A percentile compares a stretch with the other conserved stretches of the same genome.
Conservation (phyloP, 164 flowering plant species). For the Taxillus chinensis region DNA sequence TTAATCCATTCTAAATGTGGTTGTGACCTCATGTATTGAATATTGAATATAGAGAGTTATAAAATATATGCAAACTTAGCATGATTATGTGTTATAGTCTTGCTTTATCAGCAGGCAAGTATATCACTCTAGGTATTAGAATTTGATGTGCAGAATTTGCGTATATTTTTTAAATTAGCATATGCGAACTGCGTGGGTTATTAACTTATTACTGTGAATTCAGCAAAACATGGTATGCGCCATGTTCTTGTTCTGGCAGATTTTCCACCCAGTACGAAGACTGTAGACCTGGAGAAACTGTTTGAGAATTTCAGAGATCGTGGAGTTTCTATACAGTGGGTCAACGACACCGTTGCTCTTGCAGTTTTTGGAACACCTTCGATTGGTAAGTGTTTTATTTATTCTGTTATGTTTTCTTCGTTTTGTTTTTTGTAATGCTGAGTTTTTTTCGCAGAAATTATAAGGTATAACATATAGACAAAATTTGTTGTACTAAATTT, state of each 20-base stretch:
- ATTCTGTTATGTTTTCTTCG: not conserved
- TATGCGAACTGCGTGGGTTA: no score
- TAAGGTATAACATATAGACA: no score
- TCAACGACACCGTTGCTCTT: slow-evolving; percentile 86
- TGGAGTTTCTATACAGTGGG: slow-evolving; percentile 79
- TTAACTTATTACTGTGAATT: slow-evolving; percentile 13
- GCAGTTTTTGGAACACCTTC: slow-evolving; percentile 76
- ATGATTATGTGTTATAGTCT: no score
- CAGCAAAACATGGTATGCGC: slow-evolving; percentile 61
- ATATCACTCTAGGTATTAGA: no score
- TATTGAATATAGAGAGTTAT: no score
- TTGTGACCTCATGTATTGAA: no score
- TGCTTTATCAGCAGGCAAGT: no score
- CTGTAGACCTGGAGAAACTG: slow-evolving; percentile 70
- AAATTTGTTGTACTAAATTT: no score
- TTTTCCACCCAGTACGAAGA: slow-evolving; percentile 63
- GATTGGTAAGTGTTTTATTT: slow-evolving; percentile 34
- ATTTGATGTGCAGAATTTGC: no score
- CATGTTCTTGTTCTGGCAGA: slow-evolving; percentile 88
- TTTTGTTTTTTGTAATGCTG: not conserved
- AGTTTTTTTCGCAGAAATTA: not conserved
- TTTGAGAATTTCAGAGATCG: slow-evolving; percentile 52
- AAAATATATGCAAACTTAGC: no score
- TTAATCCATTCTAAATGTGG: no score
- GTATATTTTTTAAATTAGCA: no score